Evolutionary conservation across 441 rosid genomes (phyloP), one percentile per base, ranked within the genome.

Genomic region (Eutrema salsugineum): DNA sequence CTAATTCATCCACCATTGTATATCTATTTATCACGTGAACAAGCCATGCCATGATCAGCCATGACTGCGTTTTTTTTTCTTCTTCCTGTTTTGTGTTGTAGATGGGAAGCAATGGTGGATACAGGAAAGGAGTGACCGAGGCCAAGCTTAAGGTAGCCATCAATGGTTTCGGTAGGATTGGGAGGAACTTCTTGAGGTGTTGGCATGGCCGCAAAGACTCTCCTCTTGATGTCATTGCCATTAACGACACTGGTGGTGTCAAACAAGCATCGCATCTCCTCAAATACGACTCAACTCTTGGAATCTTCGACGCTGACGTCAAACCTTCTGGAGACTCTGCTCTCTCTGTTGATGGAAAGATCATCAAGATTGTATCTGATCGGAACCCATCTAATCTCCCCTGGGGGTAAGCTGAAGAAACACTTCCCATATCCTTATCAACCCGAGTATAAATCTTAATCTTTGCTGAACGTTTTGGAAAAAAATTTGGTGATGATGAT

Each of bases 211-310:
- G 99, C 66, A 85, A 92, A 39, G 81, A 90, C 86, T 94, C 97
- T 2, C 99, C 99, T 49, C 94, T 94, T 17, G 99, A 94, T 11
- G 97, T 94, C 11, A 24, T 94, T 61, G 93, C 85, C 7, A 93
- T 94, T 72, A 94, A 94, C 63, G 99, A 94, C 86, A 90, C 91
- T 17, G 99, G 99, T 2, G 97, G 99, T 75, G 86, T 94, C 46
- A 94, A 91, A 83, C 97, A 94, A 71, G 97, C 99, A 68, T 86
- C 97, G 1, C 99, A 94, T 83, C 97, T 94, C 63, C 99, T 94
- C 78, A 94, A 94, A 79, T 94, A 94, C 60, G 99, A 94, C 80
- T 94, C 97, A 19, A 90, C 94, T 58, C 99, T 91, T 8, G 99
- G 99, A 65, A 94, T 85, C 77, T 94, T 94, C 11, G 99, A 88